phyloP scores from a whole-genome alignment of 179 eudicot species.

The Silene noctiflora region DNA sequence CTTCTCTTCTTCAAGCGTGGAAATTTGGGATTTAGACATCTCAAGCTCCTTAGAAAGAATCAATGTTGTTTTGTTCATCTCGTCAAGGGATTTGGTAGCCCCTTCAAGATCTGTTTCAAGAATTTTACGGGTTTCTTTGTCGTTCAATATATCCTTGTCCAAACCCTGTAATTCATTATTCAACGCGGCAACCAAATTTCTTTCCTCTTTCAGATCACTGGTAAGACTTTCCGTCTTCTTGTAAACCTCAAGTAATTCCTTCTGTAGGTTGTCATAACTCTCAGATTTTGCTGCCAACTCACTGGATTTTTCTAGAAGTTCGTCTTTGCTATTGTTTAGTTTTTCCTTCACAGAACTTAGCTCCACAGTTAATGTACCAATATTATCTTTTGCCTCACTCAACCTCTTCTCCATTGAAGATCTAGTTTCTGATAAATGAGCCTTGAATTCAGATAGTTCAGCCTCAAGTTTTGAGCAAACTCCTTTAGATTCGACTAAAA shows the following conservation, averaged over 20 bases:
- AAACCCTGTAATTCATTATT: conserved; percentile 42
- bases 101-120: conserved; percentile 61
- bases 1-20: conserved; percentile 58
- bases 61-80: conserved; percentile 48
- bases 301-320: conserved; percentile 34
- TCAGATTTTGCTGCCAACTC: conserved; percentile 41
- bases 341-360: conserved; percentile 45
- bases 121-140: conserved; percentile 41
- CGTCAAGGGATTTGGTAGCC: conserved; percentile 63
- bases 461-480: conserved; percentile 51
- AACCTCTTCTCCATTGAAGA: conserved; percentile 37
- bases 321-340: conserved; percentile 39
- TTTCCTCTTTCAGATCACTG: conserved; percentile 52
- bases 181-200: conserved; percentile 41
- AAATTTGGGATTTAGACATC: conserved; percentile 39
- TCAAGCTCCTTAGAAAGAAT: conserved; percentile 58
- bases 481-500: conserved; percentile 39
- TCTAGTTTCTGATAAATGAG: conserved; percentile 45
- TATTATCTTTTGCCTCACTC: conserved; percentile 41
- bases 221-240: conserved; percentile 47
- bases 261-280: conserved; percentile 41
- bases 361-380: conserved; percentile 42
- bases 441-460: conserved; percentile 36
- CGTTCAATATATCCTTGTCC: conserved; percentile 44
- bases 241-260: conserved; percentile 54